Evolutionary conservation across 306 rosid genomes (phyloP).

Genomic region (Vigna mungo): DNA sequence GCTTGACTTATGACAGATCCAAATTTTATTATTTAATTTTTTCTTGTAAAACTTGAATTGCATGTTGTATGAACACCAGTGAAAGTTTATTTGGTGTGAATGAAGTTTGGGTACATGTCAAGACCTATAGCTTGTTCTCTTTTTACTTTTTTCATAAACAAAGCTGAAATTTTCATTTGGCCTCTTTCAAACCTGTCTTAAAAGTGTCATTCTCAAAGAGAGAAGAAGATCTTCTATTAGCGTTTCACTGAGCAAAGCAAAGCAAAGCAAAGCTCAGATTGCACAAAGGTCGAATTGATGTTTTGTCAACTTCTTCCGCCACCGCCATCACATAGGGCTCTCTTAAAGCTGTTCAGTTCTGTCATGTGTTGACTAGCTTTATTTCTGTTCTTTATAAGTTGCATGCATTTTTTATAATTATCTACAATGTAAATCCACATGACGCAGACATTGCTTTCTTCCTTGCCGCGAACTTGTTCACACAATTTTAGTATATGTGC

Average conservation of each 20-base stretch:
- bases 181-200: slow-evolving; percentile 8
- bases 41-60: neutral
- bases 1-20: neutral
- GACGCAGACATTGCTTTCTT: slow-evolving; percentile 30
- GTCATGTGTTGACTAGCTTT: slow-evolving; percentile 20
- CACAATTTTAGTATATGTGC: slow-evolving; percentile 8
- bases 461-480: slow-evolving; percentile 18
- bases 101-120: neutral
- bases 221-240: slow-evolving; percentile 11
- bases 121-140: neutral
- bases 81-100: neutral
- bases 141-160: neutral
- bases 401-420: slow-evolving; percentile 4
- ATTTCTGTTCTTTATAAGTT: slow-evolving; percentile 1
- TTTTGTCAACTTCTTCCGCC: slow-evolving; percentile 35
- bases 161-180: slow-evolving; percentile 8
- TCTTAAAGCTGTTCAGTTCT: neutral
- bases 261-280: neutral
- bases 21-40: neutral
- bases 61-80: too few species aligned
- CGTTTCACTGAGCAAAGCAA: neutral
- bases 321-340: neutral
- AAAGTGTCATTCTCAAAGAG: slow-evolving; percentile 2
- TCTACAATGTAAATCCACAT: slow-evolving; percentile 31
- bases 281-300: slow-evolving; percentile 11